phyloP scores from a whole-genome alignment of 2,329 filamentous ascomycete species.

The Xylariomycetidae sp. region DNA sequence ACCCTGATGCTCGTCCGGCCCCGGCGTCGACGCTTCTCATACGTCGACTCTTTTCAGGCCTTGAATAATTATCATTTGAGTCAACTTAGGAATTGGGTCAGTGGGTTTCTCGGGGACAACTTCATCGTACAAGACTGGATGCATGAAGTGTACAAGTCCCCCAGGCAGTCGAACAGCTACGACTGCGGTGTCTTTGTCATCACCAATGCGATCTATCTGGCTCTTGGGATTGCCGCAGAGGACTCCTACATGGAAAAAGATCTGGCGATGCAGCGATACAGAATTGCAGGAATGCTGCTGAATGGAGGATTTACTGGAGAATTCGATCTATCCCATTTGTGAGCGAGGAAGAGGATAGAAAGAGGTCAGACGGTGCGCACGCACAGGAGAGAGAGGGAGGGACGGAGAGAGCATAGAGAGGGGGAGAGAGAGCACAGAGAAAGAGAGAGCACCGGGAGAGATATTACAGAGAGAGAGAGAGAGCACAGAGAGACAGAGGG shows the following conservation, averaged over 20 bases:
- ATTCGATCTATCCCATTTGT: conserved; percentile 41
- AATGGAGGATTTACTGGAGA: conserved; percentile 63
- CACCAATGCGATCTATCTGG: conserved; percentile 64
- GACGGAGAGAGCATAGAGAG: too few relatives aligned
- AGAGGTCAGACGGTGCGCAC: too few relatives aligned
- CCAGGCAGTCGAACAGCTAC: conserved; percentile 59
- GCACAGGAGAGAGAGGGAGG: too few relatives aligned
- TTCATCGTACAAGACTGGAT: conserved; percentile 59
- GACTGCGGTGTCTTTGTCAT: conserved; percentile 78
- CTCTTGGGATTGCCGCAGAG: conserved; percentile 49
- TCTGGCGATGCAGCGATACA: conserved; percentile 54
- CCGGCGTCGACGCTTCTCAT: conserved; percentile 54
- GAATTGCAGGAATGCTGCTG: conserved; percentile 61
- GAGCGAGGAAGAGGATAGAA: background rate
- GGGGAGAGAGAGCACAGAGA: too few relatives aligned
- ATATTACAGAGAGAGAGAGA: too few relatives aligned
- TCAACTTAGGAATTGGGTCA: conserved; percentile 50
- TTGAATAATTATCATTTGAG: conserved; percentile 36
- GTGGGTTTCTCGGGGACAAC: conserved; percentile 47
- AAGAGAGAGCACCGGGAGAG: too few relatives aligned
- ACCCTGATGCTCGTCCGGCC: conserved; percentile 66
- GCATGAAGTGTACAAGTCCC: conserved; percentile 43
- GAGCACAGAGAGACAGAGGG: too few relatives aligned
- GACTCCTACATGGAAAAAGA: conserved; percentile 45
- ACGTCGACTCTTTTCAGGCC: conserved; percentile 61